Base-by-base conservation (phyloP, 2,329 filamentous ascomycete genomes). In the Trichoderma endophyticum region DNA sequence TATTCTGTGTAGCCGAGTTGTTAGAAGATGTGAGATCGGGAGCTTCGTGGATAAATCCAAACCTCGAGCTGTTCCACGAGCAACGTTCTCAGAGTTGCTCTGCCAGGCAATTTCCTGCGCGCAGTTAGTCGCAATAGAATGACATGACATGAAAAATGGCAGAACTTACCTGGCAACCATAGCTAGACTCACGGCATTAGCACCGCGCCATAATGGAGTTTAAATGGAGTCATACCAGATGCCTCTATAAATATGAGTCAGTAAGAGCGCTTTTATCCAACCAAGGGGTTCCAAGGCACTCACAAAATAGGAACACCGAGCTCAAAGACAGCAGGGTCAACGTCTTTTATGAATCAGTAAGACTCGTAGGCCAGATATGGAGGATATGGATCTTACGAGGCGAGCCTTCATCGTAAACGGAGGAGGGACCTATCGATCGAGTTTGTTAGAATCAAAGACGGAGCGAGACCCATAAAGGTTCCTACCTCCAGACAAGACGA, bases 271-370 rank as follows among this genome's bases (percentile, higher is more conserved):
- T 9, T 51, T 48, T 65, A 63, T 81, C 83, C 32, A 88, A 82
- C 59, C 39, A 43, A 43, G 39, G 39, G 7, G 39, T 43, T n/a
- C 39, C 39, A 43, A n/a, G 15, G 39, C 39, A 43, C 39, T 43
- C 39, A 43, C 39, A 43, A 9, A 43, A 90, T 85, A 0, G 87
- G 88, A 3, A 95, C 90, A 73, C 71, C 65, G 12, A 72, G 64
- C 15, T 72, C 91, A 79, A 97, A 95, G 69, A 95, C 86, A 30
- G 91, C 91, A 43, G 93, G 92, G 80, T 97, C 94, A 73, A 93
- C 66, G 26, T 43, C 39, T 43, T 43, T 43, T 43, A n/a, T 43
- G 39, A 4, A 43, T 43, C 39, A 43, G 39, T 43, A 43, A 43
- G 3, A 43, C 39, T 43, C 39, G 39, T 1, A n/a, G 39, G 39